Evolutionary conservation across 345 rosid genomes (phyloP), one percentile per base, ranked within the genome.

Genomic region (Erucastrum elatum): DNA sequence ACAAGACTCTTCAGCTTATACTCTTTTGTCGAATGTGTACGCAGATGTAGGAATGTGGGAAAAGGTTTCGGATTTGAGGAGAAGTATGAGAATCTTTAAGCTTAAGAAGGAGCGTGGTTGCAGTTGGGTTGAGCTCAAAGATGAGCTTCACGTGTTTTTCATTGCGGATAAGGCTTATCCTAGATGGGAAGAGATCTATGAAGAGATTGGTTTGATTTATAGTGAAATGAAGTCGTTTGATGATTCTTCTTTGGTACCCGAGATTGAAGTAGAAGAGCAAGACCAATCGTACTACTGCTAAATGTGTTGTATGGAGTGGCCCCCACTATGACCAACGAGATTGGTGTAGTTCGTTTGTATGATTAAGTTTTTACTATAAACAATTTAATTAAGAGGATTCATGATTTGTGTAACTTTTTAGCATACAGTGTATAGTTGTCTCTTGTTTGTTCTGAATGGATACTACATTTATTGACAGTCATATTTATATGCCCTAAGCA

Each of bases 91-190:
- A 84, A 49, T 85, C 66, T 82, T 80, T 12, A 90, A 83, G 82
- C 84, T 91, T 39, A 92, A 86, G 83, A 94, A 94, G 85, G 97
- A 94, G 82, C 98, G 96, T 6, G 98, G 98, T 63, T 94, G 95
- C 78, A 92, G 98, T 84, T 92, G 98, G 98, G 87, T 94, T 58
- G 95, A 91, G 85, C 75, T 92, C 26, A 91, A 86, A 81, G 93
- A 91, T 67, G 94, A 87, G 82, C 84, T 94, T 33, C 94, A 91
- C 64, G 70, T 87, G 64, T 94, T 94, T 82, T 88, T 88, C 65
- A 85, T 79, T 61, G 89, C 87, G 13, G 94, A 91, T 74, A 85
- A 85, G 75, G 85, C 90, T 79, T 96, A 92, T 85, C 90, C 93
- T 39, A 86, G 78, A 77, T 81, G 83, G 26, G 77, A 77, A 73